Conservation (phyloP, 1,284 basidiomycete species). For the Cryptococcus deneoformans region DNA sequence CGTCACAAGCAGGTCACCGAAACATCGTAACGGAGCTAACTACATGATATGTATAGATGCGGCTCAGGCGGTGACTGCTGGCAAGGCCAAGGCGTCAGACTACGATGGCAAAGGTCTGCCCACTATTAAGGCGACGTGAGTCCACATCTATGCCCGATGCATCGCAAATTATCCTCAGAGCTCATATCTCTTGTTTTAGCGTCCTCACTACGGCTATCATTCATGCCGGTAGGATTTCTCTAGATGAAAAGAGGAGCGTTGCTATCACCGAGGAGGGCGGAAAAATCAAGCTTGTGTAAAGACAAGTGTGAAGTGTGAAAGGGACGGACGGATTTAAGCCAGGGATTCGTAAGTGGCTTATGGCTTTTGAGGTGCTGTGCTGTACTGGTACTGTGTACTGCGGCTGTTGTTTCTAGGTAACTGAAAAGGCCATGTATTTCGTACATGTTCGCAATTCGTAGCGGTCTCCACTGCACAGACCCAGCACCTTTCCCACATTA, state of each 20-base stretch:
- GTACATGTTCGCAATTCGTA: too few relatives aligned
- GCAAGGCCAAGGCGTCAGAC: constrained; percentile 59
- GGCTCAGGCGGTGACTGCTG: constrained; percentile 63
- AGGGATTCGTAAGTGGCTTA: too few relatives aligned
- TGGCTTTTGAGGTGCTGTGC: too few relatives aligned
- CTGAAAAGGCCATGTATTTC: too few relatives aligned
- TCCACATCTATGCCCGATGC: background rate
- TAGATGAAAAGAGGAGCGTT: constrained; percentile 82
- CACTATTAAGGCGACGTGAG: constrained; percentile 62
- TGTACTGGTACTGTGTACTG: too few relatives aligned
- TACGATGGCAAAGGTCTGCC: constrained; percentile 79
- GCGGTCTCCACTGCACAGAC: too few relatives aligned
- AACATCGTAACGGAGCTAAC: background rate
- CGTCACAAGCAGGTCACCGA: background rate
- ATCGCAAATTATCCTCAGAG: background rate
- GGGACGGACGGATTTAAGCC: too few relatives aligned
- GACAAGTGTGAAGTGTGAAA: too few relatives aligned
- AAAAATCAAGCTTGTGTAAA: constrained; percentile 60
- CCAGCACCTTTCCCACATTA: too few relatives aligned
- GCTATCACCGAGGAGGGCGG: constrained; percentile 64
- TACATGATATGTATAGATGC: constrained; percentile 19
- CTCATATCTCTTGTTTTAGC: constrained; percentile 53
- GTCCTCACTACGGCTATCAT: constrained; percentile 88
- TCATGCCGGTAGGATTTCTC: constrained; percentile 79
- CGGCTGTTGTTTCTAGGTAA: too few relatives aligned